Conservation (phyloP, 306 rosid genomes). For the Rosa multiflora region DNA sequence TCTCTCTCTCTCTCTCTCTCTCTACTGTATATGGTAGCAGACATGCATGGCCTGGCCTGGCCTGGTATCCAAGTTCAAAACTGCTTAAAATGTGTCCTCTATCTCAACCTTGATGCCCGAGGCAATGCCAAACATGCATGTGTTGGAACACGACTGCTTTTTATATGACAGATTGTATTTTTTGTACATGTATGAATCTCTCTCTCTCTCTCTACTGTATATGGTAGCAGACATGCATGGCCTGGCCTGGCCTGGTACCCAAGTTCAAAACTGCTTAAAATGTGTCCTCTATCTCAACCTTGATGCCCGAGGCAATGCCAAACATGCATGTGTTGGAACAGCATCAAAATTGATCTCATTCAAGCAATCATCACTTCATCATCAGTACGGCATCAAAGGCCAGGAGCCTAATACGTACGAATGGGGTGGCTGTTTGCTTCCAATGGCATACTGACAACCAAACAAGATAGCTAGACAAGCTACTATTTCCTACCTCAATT, state of each 20-base stretch:
- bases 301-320: background rate
- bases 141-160: background rate
- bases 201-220: background rate
- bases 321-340: constrained; percentile 6
- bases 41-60: background rate
- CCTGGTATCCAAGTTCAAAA: background rate
- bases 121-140: constrained; percentile 1
- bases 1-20: background rate
- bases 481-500: background rate
- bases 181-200: background rate
- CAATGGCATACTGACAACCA: constrained; percentile 1
- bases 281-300: background rate
- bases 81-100: background rate
- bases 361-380: background rate
- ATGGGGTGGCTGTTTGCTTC: background rate
- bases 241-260: background rate
- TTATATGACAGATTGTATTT: too few relatives aligned
- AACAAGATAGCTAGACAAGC: background rate
- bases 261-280: background rate
- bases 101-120: background rate
- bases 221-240: background rate
- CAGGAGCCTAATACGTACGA: background rate
- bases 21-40: background rate
- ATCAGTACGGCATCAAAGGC: background rate
- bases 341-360: background rate